Base-by-base conservation (phyloP, 2,329 filamentous ascomycete genomes). In the Gaeumannomyces tritici region DNA sequence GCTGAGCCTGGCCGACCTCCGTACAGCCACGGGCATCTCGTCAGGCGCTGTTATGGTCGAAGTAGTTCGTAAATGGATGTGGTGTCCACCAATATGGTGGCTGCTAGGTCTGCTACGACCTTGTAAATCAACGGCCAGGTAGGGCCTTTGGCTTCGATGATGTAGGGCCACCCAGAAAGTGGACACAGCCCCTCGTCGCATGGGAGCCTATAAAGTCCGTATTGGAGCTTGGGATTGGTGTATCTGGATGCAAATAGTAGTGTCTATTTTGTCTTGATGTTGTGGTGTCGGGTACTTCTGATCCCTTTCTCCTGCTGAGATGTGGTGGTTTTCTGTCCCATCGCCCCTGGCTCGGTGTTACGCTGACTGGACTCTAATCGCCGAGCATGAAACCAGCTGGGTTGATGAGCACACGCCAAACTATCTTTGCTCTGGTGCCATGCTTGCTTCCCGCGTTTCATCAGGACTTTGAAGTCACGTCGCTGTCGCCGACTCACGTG, bases 1-100 rank as follows among this genome's bases (percentile, higher is more conserved):
- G 64, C 72, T 75, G 29, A 82, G 72, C 54, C 79, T 77, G 13
- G 77, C 73, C 3, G 73, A 75, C 60, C 71, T 67, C 6, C 73
- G 69, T 12, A 63, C 29, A 24, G 71, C 63, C 6, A 1, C 42
- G 60, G 70, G 65, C 73, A 74, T 74, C 26, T 42, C 63, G 26
- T 9, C 33, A 6, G 55, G 26, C 26, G 24, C 42, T 24, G 42
- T 7, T 51, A 51, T 9, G 11, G 42, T n/a, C 8, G 21, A 51
- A 1, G 1, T n/a, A 11, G 18, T 51, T 51, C 42, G 42, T 24
- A 51, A 51, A 51, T n/a, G 21, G 11, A 18, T 51, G 42, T n/a
- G 2, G 42, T 51, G 4, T n/a, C 13, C 13, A 11, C 21, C 42
- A 9, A n/a, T n/a, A 51, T 3, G 8, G 18, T 18, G 4, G 8